phyloP scores from a whole-genome alignment of 148 eudicot genomes.

The Salicornia ramosissima region DNA sequence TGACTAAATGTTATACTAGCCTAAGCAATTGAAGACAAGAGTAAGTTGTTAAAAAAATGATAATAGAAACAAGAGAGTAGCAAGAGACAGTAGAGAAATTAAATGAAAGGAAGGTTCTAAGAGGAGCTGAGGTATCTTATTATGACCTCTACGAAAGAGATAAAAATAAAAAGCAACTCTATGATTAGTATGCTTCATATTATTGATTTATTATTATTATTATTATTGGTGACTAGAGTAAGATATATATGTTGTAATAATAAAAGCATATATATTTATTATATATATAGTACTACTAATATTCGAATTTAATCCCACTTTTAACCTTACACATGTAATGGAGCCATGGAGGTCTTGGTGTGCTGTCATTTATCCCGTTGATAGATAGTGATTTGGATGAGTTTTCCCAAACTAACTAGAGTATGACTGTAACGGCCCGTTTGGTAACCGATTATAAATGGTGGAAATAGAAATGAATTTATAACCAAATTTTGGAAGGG shows the following conservation, averaged over 20 bases:
- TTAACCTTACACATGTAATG: too few relatives aligned
- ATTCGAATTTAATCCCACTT: neutral
- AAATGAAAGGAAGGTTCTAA: conserved; percentile 21
- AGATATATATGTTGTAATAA: neutral
- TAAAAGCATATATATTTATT: neutral
- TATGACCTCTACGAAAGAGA: conserved; percentile 4
- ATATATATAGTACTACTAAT: too few relatives aligned
- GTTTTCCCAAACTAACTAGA: too few relatives aligned
- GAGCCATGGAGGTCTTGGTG: too few relatives aligned
- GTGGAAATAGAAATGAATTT: too few relatives aligned
- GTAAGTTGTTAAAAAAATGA: neutral
- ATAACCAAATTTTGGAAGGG: too few relatives aligned
- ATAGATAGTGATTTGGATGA: too few relatives aligned
- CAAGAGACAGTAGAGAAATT: conserved; percentile 11
- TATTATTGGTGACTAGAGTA: neutral
- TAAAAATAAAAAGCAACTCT: conserved; percentile 11
- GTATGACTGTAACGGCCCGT: too few relatives aligned
- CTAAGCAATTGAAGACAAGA: conserved; percentile 6
- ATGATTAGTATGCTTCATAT: conserved; percentile 15
- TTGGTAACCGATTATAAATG: too few relatives aligned
- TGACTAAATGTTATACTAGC: neutral
- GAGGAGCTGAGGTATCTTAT: conserved; percentile 15
- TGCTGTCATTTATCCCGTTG: too few relatives aligned
- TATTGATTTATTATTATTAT: too few relatives aligned
- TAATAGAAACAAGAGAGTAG: conserved; percentile 8